Percentiles rank a stretch among this genome's conserved stretches.
Evolutionary conservation across 371 early-diverging fungal genomes (phyloP).

Genomic region (Dichotomocladium elegans): DNA sequence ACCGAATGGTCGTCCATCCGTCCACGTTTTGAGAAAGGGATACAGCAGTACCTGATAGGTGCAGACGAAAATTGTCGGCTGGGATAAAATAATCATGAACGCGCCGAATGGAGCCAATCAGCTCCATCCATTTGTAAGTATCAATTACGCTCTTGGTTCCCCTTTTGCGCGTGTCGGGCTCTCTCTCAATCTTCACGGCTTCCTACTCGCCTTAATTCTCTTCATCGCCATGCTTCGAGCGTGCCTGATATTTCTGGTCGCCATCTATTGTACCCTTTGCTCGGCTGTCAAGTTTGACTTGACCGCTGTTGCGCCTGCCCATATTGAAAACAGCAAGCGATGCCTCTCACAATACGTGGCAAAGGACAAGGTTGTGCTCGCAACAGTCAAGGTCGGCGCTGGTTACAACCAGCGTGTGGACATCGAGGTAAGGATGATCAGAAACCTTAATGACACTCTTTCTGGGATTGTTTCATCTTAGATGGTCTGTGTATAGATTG

Average conservation of each 20-base stretch:
- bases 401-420: conserved; percentile 71
- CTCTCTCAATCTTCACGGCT: neutral
- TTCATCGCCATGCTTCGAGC: neutral
- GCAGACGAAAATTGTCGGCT: too few relatives aligned
- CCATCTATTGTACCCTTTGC: neutral
- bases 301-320: conserved; percentile 39
- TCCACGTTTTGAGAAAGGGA: too few relatives aligned
- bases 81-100: too few relatives aligned
- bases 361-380: conserved; percentile 68
- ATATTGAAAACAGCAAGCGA: conserved; percentile 32
- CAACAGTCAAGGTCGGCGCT: conserved; percentile 61
- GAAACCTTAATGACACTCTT: neutral
- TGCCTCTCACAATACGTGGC: conserved; percentile 79
- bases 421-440: conserved; percentile 48
- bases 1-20: too few relatives aligned
- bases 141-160: neutral
- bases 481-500: conserved; percentile 36
- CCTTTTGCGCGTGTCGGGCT: neutral
- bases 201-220: neutral
- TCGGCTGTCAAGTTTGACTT: conserved; percentile 77
- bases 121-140: neutral
- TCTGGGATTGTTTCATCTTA: neutral
- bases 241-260: conserved; percentile 4
- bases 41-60: too few relatives aligned
- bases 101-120: neutral